Percentiles rank a stretch among this genome's conserved stretches.
phyloP scores from a whole-genome alignment of 768 basidiomycete genomes.

The Pleurotus ostreatus region DNA sequence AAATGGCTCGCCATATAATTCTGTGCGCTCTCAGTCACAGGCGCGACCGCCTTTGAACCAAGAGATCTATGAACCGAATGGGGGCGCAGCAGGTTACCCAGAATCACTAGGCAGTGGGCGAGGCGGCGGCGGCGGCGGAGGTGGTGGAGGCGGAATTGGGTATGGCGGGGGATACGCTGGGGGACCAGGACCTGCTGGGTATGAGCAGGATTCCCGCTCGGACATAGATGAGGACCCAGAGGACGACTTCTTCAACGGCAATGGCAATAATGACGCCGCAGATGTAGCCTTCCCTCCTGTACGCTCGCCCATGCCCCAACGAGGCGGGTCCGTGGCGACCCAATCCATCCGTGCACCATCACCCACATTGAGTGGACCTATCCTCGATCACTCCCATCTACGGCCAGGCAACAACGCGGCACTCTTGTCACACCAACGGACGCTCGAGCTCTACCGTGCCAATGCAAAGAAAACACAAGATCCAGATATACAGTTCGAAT shows the following conservation, averaged over 20 bases:
- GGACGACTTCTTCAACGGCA: slow-evolving; percentile 44
- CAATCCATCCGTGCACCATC: slow-evolving; percentile 66
- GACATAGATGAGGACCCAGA: slow-evolving; percentile 5
- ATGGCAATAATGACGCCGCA: slow-evolving; percentile 18
- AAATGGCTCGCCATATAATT: neutral
- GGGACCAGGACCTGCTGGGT: neutral
- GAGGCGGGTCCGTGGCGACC: slow-evolving; percentile 32
- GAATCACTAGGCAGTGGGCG: slow-evolving; percentile 3
- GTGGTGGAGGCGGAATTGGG: too few species aligned
- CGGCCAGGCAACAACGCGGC: slow-evolving; percentile 91
- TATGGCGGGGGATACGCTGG: neutral
- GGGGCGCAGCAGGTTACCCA: neutral
- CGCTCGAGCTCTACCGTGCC: slow-evolving; percentile 92
- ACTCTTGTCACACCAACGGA: slow-evolving; percentile 91
- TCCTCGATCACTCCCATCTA: slow-evolving; percentile 90
- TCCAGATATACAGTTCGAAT: slow-evolving; percentile 96
- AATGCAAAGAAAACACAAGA: slow-evolving; percentile 99
- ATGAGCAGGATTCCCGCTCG: slow-evolving; percentile 2
- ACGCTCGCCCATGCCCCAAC: slow-evolving; percentile 12
- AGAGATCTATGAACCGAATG: neutral
- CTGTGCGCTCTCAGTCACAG: neutral
- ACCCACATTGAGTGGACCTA: slow-evolving; percentile 58
- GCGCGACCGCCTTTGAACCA: neutral
- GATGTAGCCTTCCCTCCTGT: slow-evolving; percentile 25
- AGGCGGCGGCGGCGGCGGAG: neutral